Evolutionary conservation across 148 eudicot species (phyloP).

Genomic region (Rhododendron ferrugineum): DNA sequence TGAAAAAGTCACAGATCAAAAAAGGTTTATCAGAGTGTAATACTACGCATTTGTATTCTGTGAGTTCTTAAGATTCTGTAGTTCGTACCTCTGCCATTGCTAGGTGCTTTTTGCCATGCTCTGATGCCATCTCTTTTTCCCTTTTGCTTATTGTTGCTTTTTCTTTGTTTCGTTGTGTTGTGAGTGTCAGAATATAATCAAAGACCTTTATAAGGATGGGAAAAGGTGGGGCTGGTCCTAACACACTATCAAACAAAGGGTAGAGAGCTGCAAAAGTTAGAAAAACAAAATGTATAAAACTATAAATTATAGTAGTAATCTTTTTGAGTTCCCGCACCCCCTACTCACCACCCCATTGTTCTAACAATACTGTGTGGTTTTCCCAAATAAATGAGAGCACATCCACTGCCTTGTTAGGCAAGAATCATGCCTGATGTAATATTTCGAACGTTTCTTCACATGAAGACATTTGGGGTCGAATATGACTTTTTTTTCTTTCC

Average conservation of each 20-base stretch:
- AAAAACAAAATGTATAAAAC: not conserved
- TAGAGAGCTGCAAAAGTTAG: slow-evolving; percentile 14
- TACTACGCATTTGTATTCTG: not conserved
- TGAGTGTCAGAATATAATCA: slow-evolving; percentile 16
- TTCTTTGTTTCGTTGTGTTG: slow-evolving; percentile 14
- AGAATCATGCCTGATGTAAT: slow-evolving; percentile 18
- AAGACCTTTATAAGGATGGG: slow-evolving; percentile 48
- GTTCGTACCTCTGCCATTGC: slow-evolving; percentile 51
- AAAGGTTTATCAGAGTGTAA: slow-evolving; percentile 6
- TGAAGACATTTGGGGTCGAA: not conserved
- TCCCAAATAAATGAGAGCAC: slow-evolving; percentile 25
- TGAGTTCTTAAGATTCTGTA: slow-evolving; percentile 11
- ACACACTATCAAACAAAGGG: not conserved
- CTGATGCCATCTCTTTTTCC: slow-evolving; percentile 36
- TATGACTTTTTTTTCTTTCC: too few relatives aligned
- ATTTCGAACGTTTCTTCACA: not conserved
- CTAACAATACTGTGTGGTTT: slow-evolving; percentile 18
- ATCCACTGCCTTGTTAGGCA: slow-evolving; percentile 19
- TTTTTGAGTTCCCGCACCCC: slow-evolving; percentile 10
- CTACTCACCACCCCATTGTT: not conserved
- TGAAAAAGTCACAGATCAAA: slow-evolving; percentile 13
- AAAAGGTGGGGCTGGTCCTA: slow-evolving; percentile 18
- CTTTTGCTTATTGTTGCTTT: slow-evolving; percentile 12
- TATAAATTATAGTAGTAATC: not conserved
- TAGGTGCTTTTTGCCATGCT: slow-evolving; percentile 33